Base-by-base conservation (phyloP, 441 rosid genomes). In the Erodium trifolium region DNA sequence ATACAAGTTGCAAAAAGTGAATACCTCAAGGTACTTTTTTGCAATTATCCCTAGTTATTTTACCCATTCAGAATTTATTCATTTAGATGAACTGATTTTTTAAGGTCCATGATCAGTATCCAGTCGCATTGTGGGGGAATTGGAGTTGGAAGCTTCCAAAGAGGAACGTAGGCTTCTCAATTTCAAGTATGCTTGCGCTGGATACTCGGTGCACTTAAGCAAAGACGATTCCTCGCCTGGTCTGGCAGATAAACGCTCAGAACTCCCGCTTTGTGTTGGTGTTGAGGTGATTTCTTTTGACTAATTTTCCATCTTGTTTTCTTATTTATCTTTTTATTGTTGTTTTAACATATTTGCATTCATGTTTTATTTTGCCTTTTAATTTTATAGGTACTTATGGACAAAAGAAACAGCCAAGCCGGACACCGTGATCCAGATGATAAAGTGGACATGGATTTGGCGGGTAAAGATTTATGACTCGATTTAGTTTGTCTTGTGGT, bases 101-200 rank as follows among this genome's bases (percentile, higher is more conserved):
- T 53, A 34, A 47, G 16, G 59, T 70, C 68, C 69, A 19, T 78
- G 69, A 57, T 27, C 75, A 82, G 86, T 74, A 67, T 83, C 83
- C 53, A 73, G 79, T 60, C 72, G 70, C 57, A 10, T 71, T 29
- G 73, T 75, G 65, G 79, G 80, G 57, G 78, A 78, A 67, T 66
- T 79, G 37, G 80, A 78, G 73, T 62, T 73, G 51, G 73, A 82
- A 72, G 80, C 77, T 69, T 64, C 82, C 16, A 77, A 82, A 63
- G 83, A 80, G 59, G 80, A 79, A 39, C 79, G 76, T 41, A 71
- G 37, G 53, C 78, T 82, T 55, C 37, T 47, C 27, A 78, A 78
- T 55, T 82, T 80, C 72, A 74, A 74, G 65, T 82, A 80, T 76
- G 80, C 73, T 62, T 82, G 86, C 67, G 70, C 76, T 67, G 86